Percentiles rank a stretch among this genome's conserved stretches.
Conservation (phyloP, 1,284 basidiomycete genomes). For the Volvariella surrecta region DNA sequence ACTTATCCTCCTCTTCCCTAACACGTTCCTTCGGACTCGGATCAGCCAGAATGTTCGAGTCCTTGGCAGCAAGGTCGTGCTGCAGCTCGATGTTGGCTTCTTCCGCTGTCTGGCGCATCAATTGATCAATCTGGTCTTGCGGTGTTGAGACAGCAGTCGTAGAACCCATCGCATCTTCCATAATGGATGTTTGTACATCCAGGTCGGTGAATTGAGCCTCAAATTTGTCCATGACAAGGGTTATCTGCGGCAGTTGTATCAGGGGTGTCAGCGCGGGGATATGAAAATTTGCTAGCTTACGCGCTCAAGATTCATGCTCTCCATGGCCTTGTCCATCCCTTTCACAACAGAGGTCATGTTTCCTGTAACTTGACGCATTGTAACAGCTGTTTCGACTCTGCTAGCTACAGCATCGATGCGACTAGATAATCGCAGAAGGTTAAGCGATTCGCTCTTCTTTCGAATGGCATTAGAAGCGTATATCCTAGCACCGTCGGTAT, state of each 20-base stretch:
- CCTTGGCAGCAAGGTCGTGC: conserved; percentile 76
- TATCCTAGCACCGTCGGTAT: conserved; percentile 96
- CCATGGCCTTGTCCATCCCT: conserved; percentile 99
- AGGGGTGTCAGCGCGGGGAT: conserved; percentile 3
- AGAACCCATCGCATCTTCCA: conserved; percentile 95
- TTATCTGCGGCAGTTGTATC: conserved; percentile 57
- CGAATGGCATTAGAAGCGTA: conserved; percentile 98
- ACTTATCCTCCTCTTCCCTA: conserved; percentile 70
- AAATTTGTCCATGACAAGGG: conserved; percentile 99
- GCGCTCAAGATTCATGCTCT: conserved; percentile 96
- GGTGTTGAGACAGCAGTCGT: conserved; percentile 92
- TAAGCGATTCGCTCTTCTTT: conserved; percentile 95
- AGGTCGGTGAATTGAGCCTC: conserved; percentile 95
- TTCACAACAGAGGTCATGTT: conserved; percentile 96
- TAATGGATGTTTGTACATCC: conserved; percentile 96
- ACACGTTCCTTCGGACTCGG: conserved; percentile 46
- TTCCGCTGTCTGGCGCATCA: conserved; percentile 93
- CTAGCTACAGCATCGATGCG: conserved; percentile 96
- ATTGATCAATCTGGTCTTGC: conserved; percentile 92
- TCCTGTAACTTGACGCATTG: conserved; percentile 92
- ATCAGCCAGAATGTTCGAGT: conserved; percentile 47
- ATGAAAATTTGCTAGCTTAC: conserved; percentile 36
- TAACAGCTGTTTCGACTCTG: conserved; percentile 98
- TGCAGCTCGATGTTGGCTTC: conserved; percentile 95
- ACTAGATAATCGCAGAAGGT: conserved; percentile 80